Conservation (phyloP, 202 grass and related monocot genomes). For the Cymbopogon flexuosus region DNA sequence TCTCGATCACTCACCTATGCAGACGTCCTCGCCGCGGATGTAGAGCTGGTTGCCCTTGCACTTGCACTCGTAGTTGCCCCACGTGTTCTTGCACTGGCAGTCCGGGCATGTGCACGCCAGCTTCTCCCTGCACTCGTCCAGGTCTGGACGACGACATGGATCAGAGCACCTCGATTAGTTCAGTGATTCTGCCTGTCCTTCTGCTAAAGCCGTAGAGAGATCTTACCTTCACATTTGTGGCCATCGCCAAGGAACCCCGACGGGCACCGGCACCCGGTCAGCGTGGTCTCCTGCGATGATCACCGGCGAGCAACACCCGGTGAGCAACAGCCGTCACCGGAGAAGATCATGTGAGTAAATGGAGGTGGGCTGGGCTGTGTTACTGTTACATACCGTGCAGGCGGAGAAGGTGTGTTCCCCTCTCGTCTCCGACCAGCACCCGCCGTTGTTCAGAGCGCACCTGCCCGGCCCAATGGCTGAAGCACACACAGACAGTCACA, state of each 20-base stretch:
- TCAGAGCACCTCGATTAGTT: background rate
- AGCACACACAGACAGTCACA: background rate
- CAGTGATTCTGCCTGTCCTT: background rate
- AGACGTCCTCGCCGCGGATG: slow-evolving; percentile 64
- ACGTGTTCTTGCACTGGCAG: slow-evolving; percentile 85
- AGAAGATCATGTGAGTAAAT: background rate
- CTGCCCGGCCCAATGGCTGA: slow-evolving; percentile 66
- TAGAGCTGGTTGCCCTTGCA: slow-evolving; percentile 73
- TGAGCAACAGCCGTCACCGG: background rate
- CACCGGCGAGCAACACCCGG: background rate
- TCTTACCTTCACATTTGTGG: slow-evolving; percentile 56
- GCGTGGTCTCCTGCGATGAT: slow-evolving; percentile 34
- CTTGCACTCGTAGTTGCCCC: slow-evolving; percentile 82
- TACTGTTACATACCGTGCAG: slow-evolving; percentile 42
- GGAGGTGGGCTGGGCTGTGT: background rate
- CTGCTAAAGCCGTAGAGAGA: background rate
- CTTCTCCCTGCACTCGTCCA: slow-evolving; percentile 82
- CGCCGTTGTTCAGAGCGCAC: slow-evolving; percentile 68
- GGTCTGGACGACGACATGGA: slow-evolving; percentile 37
- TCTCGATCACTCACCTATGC: slow-evolving; percentile 53
- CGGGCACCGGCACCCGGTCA: slow-evolving; percentile 67
- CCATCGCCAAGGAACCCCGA: slow-evolving; percentile 68
- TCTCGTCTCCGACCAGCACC: slow-evolving; percentile 65
- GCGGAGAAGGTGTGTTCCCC: slow-evolving; percentile 50
- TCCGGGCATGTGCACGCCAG: slow-evolving; percentile 76